These are phyloP conservation scores for Cytospora mali DNA, from an alignment of 2,329 filamentous ascomycete genomes.

Conservation along the genomic window DNA sequence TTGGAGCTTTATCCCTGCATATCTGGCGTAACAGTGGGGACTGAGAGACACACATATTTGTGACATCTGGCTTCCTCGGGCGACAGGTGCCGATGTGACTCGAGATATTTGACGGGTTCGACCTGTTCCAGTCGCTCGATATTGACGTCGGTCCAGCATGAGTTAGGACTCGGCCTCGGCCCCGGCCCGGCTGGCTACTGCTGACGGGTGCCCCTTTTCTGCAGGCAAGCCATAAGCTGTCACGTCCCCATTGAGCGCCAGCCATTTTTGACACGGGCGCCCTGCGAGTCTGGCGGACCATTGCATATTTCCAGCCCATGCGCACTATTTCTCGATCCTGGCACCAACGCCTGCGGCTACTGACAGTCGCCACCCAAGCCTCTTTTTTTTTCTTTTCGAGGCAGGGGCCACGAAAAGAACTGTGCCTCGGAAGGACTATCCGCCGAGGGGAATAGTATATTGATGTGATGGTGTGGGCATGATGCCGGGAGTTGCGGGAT, in stretches of 20 bases:
- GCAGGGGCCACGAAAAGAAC: constrained; percentile 2
- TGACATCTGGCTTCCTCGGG: background rate
- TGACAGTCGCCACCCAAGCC: constrained; percentile 1
- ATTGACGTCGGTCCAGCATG: constrained; percentile 6
- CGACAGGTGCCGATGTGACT: constrained; percentile 4
- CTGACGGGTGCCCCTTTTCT: constrained; percentile 10
- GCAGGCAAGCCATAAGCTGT: constrained; percentile 23
- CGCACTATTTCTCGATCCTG: background rate
- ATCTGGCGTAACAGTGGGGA: constrained; percentile 21
- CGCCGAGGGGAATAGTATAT: background rate
- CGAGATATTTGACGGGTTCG: constrained; percentile 6
- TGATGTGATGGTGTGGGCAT: background rate
- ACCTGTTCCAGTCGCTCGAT: background rate
- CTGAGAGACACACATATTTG: constrained; percentile 14
- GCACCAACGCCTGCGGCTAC: constrained; percentile 10
- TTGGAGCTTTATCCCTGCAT: constrained; percentile 25
- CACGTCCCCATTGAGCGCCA: constrained; percentile 5
- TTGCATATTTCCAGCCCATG: constrained; percentile 13
- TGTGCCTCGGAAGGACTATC: constrained; percentile 2
- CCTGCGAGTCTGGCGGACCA: constrained; percentile 3
- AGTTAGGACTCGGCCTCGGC: constrained; percentile 2
- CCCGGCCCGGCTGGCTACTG: constrained; percentile 17
- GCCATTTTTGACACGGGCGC: background rate
- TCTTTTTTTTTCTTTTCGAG: background rate
- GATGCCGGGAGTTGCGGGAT: background rate